Evolutionary conservation across 169 alveolate genomes (phyloP), one percentile per base, ranked within the genome.

Genomic region (Babesia microti): DNA sequence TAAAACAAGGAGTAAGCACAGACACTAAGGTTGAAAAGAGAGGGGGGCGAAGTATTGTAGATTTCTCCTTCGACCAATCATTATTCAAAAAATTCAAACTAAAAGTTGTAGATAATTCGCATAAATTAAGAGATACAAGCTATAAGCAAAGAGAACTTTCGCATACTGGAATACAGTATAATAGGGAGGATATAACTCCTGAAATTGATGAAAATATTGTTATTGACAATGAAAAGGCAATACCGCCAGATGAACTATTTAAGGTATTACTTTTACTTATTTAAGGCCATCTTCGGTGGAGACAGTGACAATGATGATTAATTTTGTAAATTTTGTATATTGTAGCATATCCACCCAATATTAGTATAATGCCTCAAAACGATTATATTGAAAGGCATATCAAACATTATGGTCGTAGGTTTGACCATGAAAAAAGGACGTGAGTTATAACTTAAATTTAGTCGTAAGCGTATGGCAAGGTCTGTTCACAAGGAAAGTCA

Each of bases 311-410:
- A 15, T n/a, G 11, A 15, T 32, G 39, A 12, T n/a, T 15, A 32
- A n/a, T n/a, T 15, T 15, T 15, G 18, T 15, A 15, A 4, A 15
- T 15, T 0, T 15, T 1, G 39, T 2, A 2, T n/a, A 11, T 2
- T 12, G 2, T 26, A 39, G 24, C 15, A 17, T 44, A 5, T 22
- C 26, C 18, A 11, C n/a, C 43, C 28, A 18, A 12, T 19, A 4
- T 42, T 17, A 15, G 5, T 7, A 65, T 22, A 28, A 88, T 88
- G 99, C 98, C 99, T 51, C 97, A 94, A 82, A 92, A 93, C 84
- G 97, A 94, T 59, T 91, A 91, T 60, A 91, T 92, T 30, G 98
- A 93, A 71, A 83, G 86, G 44, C 97, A 91, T 69, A 85, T 89
- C 50, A 91, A 91, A 71, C 89, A 96, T 45, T 86, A 83, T 59